A percentile compares a stretch with the other conserved stretches of the same genome.
Evolutionary conservation across 805 yeast species (phyloP).

Genomic region (Cyberlindnera euphorbiae): DNA sequence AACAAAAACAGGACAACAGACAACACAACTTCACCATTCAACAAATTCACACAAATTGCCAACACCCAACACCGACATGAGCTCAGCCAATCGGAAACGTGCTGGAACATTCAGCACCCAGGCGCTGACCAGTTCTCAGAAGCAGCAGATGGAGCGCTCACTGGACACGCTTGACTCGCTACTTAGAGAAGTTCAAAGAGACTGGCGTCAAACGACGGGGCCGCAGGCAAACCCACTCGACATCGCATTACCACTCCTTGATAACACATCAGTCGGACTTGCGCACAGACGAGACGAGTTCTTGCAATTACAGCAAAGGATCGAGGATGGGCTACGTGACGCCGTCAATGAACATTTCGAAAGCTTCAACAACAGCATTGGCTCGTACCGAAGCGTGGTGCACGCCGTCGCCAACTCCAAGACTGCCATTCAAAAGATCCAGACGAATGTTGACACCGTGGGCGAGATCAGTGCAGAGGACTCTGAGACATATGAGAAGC

Average conservation of each 20-base stretch:
- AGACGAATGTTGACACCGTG: conserved; percentile 22
- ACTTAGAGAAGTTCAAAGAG: conserved; percentile 31
- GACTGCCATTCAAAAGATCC: conserved; percentile 43
- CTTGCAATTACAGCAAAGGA: conserved; percentile 48
- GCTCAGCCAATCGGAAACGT: no score
- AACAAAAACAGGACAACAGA: no score
- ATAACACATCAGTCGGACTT: conserved; percentile 85
- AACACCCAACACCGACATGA: neutral
- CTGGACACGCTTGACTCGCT: conserved; percentile 18
- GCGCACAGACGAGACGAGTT: conserved; percentile 73
- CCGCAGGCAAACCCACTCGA: conserved; percentile 77
- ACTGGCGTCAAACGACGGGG: conserved; percentile 46
- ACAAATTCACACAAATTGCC: neutral
- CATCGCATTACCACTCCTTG: conserved; percentile 75
- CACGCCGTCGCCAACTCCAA: conserved; percentile 64
- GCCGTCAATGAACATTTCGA: conserved; percentile 82
- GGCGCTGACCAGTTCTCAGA: neutral
- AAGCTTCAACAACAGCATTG: conserved; percentile 79
- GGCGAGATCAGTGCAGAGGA: conserved; percentile 2
- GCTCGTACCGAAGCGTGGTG: conserved; percentile 73
- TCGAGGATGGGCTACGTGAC: conserved; percentile 52
- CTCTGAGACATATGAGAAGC: neutral
- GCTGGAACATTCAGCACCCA: neutral
- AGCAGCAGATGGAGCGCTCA: conserved; percentile 15
- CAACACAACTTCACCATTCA: no score